Conservation (phyloP, 345 rosid genomes). For the Gossypium rotundifolium region DNA sequence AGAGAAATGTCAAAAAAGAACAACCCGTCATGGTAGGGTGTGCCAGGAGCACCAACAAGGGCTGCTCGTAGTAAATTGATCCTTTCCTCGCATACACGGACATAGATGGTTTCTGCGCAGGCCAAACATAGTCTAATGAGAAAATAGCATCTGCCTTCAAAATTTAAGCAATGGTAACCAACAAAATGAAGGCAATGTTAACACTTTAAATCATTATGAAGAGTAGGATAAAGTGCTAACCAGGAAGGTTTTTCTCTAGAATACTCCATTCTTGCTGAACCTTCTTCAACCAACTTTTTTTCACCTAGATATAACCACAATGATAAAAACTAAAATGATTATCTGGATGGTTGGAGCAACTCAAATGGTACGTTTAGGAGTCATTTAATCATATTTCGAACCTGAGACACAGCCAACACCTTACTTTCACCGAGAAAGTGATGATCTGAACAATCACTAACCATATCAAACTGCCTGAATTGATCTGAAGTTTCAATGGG, state of each 20-base stretch:
- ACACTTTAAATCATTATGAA: not conserved
- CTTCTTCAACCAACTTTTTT: slow-evolving; percentile 73
- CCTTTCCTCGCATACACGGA: slow-evolving; percentile 77
- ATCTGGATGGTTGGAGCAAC: not conserved
- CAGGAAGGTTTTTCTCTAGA: slow-evolving; percentile 69
- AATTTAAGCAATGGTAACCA: not conserved
- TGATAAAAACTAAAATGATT: not conserved
- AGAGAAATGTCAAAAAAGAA: slow-evolving; percentile 89
- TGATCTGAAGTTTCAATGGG: slow-evolving; percentile 16
- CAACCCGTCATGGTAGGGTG: slow-evolving; percentile 89
- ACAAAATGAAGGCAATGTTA: not conserved
- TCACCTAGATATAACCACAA: slow-evolving; percentile 35
- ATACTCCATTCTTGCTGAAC: slow-evolving; percentile 91
- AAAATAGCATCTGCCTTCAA: not conserved
- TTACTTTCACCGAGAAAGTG: slow-evolving; percentile 50
- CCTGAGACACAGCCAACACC: slow-evolving; percentile 53
- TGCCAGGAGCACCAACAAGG: slow-evolving; percentile 76
- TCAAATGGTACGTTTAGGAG: slow-evolving; percentile 2
- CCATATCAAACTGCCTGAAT: slow-evolving; percentile 73
- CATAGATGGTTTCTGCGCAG: slow-evolving; percentile 67
- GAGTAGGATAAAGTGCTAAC: slow-evolving; percentile 35
- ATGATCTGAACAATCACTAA: slow-evolving; percentile 66
- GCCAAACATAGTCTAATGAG: not conserved
- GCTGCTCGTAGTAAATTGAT: slow-evolving; percentile 85
- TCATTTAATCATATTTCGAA: slow-evolving; percentile 25